phyloP scores from a whole-genome alignment of 805 yeast species.

The Limtongia smithiae region DNA sequence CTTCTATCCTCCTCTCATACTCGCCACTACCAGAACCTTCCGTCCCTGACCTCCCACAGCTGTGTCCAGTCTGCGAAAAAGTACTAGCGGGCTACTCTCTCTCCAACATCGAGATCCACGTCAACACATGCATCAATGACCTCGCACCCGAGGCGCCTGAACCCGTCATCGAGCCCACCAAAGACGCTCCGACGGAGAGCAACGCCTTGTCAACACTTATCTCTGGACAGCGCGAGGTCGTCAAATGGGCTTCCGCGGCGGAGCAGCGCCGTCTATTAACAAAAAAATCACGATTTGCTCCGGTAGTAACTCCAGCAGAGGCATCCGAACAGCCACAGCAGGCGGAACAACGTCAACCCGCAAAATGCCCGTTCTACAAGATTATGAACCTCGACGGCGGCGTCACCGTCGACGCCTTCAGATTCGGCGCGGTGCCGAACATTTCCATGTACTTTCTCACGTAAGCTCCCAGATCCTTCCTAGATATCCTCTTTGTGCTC shows the following conservation, averaged over 20 bases:
- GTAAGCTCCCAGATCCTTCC: constrained; percentile 11
- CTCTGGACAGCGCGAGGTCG: neutral
- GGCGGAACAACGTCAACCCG: neutral
- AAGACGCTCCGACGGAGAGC: too few species aligned
- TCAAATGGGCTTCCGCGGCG: neutral
- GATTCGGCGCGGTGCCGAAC: constrained; percentile 37
- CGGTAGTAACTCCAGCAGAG: neutral
- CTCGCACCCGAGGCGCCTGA: too few species aligned
- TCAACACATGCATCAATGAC: too few species aligned
- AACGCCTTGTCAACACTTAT: neutral
- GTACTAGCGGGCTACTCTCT: too few species aligned
- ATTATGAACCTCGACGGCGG: constrained; percentile 33
- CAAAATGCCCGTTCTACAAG: constrained; percentile 36
- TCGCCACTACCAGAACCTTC: too few species aligned
- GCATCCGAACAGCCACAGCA: neutral
- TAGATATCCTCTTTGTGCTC: neutral
- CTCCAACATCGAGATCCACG: too few species aligned
- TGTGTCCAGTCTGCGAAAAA: too few species aligned
- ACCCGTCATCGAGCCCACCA: too few species aligned
- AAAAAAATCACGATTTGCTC: neutral
- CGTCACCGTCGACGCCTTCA: constrained; percentile 42
- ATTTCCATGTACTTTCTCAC: constrained; percentile 37
- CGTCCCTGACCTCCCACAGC: too few species aligned
- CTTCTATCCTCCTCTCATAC: too few species aligned
- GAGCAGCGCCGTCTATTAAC: neutral